Conservation (phyloP, 345 rosid genomes). For the Corchorus olitorius region DNA sequence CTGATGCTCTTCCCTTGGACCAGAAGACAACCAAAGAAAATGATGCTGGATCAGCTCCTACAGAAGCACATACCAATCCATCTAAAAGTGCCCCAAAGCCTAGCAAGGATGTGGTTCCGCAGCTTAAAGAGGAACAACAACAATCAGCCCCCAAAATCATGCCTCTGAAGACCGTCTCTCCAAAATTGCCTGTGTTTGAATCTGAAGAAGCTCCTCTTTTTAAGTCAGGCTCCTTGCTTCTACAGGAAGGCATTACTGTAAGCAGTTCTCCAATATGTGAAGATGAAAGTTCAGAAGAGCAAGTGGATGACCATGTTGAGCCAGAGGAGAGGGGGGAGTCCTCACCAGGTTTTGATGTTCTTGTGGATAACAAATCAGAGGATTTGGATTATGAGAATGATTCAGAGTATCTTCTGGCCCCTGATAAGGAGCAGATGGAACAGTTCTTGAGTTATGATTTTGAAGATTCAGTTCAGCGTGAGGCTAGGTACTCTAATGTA, state of each 20-base stretch:
- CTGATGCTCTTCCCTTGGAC: slow-evolving; percentile 23
- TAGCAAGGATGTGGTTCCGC: slow-evolving; percentile 14
- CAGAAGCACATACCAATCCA: slow-evolving; percentile 12
- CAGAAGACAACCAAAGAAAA: slow-evolving; percentile 22
- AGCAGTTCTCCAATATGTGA: slow-evolving; percentile 24
- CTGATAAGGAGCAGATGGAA: slow-evolving; percentile 33
- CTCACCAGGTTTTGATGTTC: slow-evolving; percentile 54
- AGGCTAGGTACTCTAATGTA: slow-evolving; percentile 27
- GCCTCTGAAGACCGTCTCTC: slow-evolving; percentile 24
- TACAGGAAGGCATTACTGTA: slow-evolving; percentile 28
- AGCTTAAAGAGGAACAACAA: slow-evolving; percentile 23
- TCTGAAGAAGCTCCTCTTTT: slow-evolving; percentile 21
- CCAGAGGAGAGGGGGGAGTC: slow-evolving; percentile 51
- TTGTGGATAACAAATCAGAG: slow-evolving; percentile 46
- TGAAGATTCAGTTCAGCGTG: slow-evolving; percentile 36
- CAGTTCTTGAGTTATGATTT: slow-evolving; percentile 35
- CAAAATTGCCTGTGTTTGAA: slow-evolving; percentile 25
- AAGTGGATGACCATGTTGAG: slow-evolving; percentile 35
- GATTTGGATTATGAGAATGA: slow-evolving; percentile 41
- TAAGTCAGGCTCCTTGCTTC: slow-evolving; percentile 28
- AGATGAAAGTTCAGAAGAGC: slow-evolving; percentile 30
- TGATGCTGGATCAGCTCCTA: slow-evolving; percentile 13
- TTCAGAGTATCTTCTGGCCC: slow-evolving; percentile 26
- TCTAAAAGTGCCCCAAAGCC: slow-evolving; percentile 23
- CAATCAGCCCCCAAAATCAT: slow-evolving; percentile 24